Conservation (phyloP, 306 rosid genomes). For the Cercis canadensis region DNA sequence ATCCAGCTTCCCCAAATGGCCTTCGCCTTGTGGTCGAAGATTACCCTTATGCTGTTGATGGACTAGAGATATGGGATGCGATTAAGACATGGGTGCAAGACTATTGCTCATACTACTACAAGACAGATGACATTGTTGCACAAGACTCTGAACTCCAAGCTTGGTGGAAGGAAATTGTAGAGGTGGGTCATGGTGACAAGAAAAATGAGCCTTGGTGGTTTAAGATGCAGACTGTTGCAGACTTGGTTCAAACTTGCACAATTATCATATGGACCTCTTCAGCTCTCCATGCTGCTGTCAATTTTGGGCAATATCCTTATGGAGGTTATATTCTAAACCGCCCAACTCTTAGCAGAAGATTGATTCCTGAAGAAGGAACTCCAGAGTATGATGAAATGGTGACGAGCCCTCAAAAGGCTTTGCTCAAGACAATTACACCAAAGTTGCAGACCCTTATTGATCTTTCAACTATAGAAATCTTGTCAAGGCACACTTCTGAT, state of each 20-base stretch:
- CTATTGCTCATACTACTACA: constrained; percentile 54
- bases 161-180: constrained; percentile 72
- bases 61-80: constrained; percentile 70
- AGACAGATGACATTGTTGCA: constrained; percentile 40
- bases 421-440: constrained; percentile 52
- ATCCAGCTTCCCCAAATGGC: constrained; percentile 48
- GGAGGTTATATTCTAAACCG: constrained; percentile 65
- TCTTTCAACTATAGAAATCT: constrained; percentile 55
- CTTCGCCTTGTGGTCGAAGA: constrained; percentile 58
- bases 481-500: constrained; percentile 67
- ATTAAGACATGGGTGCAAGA: constrained; percentile 65
- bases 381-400: constrained; percentile 49
- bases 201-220: constrained; percentile 68
- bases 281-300: constrained; percentile 68
- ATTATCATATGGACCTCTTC: constrained; percentile 66
- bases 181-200: constrained; percentile 67
- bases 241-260: constrained; percentile 52
- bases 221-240: constrained; percentile 51
- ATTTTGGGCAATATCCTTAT: constrained; percentile 68
- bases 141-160: constrained; percentile 62
- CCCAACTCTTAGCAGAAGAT: constrained; percentile 50
- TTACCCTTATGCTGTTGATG: constrained; percentile 77
- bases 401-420: constrained; percentile 49
- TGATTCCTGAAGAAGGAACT: constrained; percentile 53
- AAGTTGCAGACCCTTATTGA: constrained; percentile 50